Percentiles rank a stretch among this genome's conserved stretches.
phyloP scores from a whole-genome alignment of 2,329 filamentous ascomycete species.

The Uncinocarpus reesii region DNA sequence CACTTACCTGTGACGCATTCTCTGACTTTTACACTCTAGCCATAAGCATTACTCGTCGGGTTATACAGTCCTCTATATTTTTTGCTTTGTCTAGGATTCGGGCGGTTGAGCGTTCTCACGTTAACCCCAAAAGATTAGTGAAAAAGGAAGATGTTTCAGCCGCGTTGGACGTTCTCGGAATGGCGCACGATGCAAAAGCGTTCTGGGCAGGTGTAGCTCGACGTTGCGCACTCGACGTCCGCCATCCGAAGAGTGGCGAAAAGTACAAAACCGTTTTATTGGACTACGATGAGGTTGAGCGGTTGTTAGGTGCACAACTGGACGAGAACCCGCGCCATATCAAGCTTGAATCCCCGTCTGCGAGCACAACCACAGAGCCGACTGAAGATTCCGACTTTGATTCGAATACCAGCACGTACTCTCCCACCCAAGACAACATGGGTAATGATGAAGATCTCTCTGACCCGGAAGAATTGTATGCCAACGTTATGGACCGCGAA shows the following conservation, averaged over 20 bases:
- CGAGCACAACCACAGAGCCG: neutral
- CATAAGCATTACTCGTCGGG: slow-evolving; percentile 56
- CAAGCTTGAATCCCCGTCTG: neutral
- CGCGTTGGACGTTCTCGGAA: slow-evolving; percentile 45
- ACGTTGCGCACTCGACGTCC: slow-evolving; percentile 44
- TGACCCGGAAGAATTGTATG: slow-evolving; percentile 35
- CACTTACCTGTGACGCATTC: slow-evolving; percentile 65
- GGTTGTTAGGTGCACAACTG: slow-evolving; percentile 13
- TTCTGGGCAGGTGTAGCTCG: slow-evolving; percentile 46
- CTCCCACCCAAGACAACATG: neutral
- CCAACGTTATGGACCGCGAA: slow-evolving; percentile 41
- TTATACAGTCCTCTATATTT: slow-evolving; percentile 60
- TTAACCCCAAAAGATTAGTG: slow-evolving; percentile 28
- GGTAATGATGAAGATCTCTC: slow-evolving; percentile 19
- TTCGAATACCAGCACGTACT: neutral
- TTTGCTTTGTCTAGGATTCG: slow-evolving; percentile 60
- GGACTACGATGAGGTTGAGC: slow-evolving; percentile 30
- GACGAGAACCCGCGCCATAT: neutral
- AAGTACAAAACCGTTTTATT: slow-evolving; percentile 24
- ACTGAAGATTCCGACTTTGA: neutral
- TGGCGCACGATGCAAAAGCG: slow-evolving; percentile 35
- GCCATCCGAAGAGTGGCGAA: slow-evolving; percentile 29
- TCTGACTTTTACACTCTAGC: slow-evolving; percentile 62
- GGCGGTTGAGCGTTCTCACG: slow-evolving; percentile 30
- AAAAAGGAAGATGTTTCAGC: slow-evolving; percentile 43